These are phyloP conservation scores for Triglochin maritima DNA, from an alignment of 106 monocot species.

Conservation along the genomic window DNA sequence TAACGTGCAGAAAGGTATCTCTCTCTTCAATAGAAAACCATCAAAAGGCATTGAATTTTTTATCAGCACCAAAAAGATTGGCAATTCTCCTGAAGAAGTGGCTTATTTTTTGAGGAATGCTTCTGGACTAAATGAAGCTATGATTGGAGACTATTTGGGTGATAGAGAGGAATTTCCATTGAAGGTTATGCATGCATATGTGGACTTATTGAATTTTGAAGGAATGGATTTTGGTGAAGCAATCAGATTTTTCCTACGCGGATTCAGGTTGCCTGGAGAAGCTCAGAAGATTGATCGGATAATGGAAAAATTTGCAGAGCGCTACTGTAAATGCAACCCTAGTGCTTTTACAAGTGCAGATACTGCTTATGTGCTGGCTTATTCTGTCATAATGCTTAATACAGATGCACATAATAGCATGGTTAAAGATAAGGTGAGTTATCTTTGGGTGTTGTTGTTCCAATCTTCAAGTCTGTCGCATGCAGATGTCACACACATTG, in stretches of 20 bases:
- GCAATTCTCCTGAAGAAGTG: slow-evolving; percentile 73
- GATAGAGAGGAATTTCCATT: slow-evolving; percentile 88
- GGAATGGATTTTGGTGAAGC: slow-evolving; percentile 91
- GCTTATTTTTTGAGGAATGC: slow-evolving; percentile 69
- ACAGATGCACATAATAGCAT: slow-evolving; percentile 98
- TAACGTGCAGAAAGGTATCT: slow-evolving; percentile 89
- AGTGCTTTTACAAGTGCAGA: slow-evolving; percentile 88
- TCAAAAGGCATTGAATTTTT: slow-evolving; percentile 94
- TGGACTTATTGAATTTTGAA: slow-evolving; percentile 86
- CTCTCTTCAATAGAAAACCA: slow-evolving; percentile 94
- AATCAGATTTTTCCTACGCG: slow-evolving; percentile 83
- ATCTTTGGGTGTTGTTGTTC: not conserved
- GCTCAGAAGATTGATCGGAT: slow-evolving; percentile 98
- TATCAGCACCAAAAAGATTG: slow-evolving; percentile 71
- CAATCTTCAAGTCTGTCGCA: not conserved
- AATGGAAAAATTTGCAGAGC: slow-evolving; percentile 99
- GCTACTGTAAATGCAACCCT: slow-evolving; percentile 97
- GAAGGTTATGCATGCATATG: slow-evolving; percentile 99
- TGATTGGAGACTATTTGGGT: slow-evolving; percentile 93
- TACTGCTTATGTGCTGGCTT: slow-evolving; percentile 99
- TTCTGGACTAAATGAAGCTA: slow-evolving; percentile 70
- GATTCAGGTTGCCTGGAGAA: slow-evolving; percentile 94
- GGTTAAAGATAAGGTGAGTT: slow-evolving; percentile 95
- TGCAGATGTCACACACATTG: not conserved
- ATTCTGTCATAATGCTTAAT: slow-evolving; percentile 99